These are phyloP conservation scores for Aspergillus unguis DNA, from an alignment of 2,329 filamentous ascomycete species.

Conservation along the genomic window DNA sequence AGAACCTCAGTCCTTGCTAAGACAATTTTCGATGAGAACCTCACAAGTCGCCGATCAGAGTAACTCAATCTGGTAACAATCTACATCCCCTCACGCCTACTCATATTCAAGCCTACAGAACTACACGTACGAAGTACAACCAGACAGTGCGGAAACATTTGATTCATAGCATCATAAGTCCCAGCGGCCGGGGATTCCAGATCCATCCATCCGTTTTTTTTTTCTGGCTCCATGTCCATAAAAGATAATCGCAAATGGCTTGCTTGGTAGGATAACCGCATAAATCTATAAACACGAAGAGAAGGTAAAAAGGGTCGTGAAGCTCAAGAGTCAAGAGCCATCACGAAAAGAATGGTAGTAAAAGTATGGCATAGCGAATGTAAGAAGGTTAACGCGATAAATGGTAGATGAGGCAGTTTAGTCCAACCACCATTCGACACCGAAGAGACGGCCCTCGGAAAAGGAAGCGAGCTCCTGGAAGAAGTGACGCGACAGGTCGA, in stretches of 20 bases:
- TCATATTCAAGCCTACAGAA: not conserved
- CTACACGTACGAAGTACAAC: not conserved
- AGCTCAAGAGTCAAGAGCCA: too few relatives aligned
- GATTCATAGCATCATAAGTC: slow-evolving; percentile 11
- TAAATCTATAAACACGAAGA: slow-evolving; percentile 8
- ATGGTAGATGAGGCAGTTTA: slow-evolving; percentile 9
- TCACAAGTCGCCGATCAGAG: not conserved
- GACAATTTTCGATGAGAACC: too few relatives aligned
- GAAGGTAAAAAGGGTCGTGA: too few relatives aligned
- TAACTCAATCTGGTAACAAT: not conserved
- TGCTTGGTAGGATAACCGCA: slow-evolving; percentile 9
- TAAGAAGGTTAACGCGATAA: not conserved
- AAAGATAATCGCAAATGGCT: slow-evolving; percentile 2
- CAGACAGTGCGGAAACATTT: slow-evolving; percentile 8
- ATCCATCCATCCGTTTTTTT: slow-evolving; percentile 5
- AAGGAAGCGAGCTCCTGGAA: slow-evolving; percentile 50
- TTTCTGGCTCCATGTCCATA: slow-evolving; percentile 1
- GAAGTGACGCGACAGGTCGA: slow-evolving; percentile 60
- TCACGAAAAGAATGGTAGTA: not conserved
- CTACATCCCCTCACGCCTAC: not conserved
- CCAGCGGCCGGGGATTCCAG: slow-evolving; percentile 8
- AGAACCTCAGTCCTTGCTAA: too few relatives aligned
- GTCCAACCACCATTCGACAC: slow-evolving; percentile 42
- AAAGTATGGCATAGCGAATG: not conserved
- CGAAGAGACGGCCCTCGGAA: slow-evolving; percentile 40